A percentile compares a stretch with the other conserved stretches of the same genome.
Conservation (phyloP, 2,329 filamentous ascomycete species). For the Verruconis gallopava region DNA sequence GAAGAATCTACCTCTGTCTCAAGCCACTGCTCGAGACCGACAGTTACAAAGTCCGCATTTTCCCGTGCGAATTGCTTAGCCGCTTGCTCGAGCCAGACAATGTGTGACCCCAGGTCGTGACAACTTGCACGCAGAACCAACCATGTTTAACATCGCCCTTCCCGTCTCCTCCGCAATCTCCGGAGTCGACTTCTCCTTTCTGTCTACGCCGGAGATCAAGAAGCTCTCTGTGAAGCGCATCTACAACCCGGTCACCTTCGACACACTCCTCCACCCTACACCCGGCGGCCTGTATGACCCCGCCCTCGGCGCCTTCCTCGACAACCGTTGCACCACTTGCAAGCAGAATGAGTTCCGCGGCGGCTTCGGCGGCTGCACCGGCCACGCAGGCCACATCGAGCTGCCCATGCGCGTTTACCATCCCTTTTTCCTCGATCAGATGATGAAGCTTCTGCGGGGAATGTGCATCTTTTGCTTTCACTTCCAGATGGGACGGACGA, state of each 20-base stretch:
- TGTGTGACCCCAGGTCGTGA: too few relatives aligned
- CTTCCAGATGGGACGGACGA: conserved; percentile 63
- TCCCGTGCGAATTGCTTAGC: too few relatives aligned
- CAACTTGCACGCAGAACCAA: too few relatives aligned
- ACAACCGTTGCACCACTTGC: conserved; percentile 83
- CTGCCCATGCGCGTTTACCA: conserved; percentile 90
- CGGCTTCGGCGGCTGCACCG: conserved; percentile 62
- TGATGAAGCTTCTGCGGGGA: conserved; percentile 69
- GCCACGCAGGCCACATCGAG: conserved; percentile 90
- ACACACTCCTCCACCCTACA: conserved; percentile 76
- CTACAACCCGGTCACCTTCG: conserved; percentile 87
- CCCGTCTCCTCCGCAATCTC: conserved; percentile 38
- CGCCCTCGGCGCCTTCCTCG: conserved; percentile 79
- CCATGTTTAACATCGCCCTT: conserved; percentile 6
- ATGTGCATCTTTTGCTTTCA: conserved; percentile 86
- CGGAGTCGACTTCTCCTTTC: conserved; percentile 79
- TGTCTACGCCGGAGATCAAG: conserved; percentile 71
- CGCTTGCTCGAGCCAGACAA: too few relatives aligned
- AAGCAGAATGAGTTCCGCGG: conserved; percentile 47
- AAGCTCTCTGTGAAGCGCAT: conserved; percentile 87
- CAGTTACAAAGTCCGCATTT: too few relatives aligned
- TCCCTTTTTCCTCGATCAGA: conserved; percentile 90
- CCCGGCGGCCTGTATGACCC: conserved; percentile 87
- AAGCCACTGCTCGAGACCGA: too few relatives aligned
- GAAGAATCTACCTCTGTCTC: too few relatives aligned